Evolutionary conservation across 371 early-diverging fungal species (phyloP), one percentile per base, ranked within the genome.

Genomic region (Syncephalastrum monosporum): DNA sequence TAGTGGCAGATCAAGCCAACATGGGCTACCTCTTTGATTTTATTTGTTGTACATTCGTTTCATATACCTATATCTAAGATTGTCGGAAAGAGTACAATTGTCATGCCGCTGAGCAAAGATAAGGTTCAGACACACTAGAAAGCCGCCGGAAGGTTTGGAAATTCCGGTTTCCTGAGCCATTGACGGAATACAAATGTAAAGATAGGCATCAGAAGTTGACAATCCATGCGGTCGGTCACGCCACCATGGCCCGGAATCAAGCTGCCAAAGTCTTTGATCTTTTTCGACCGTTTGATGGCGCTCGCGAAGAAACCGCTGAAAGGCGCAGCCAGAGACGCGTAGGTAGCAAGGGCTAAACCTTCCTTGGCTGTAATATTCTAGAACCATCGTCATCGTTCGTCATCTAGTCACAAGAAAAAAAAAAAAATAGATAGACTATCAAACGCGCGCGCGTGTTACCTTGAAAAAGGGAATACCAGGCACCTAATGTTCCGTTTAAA

Each of bases 161-260:
- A 33, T 33, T 33, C 38, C 38, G 38, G 38, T 33, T 33, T 33
- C 38, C 38, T 33, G 38, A 33, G 38, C 38, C 38, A 33, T 33
- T 50, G 53, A 42, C 25, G 60, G 55, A 67, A 71, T 17, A 63
- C 45, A 51, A 44, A 63, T 19, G 63, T 69, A 50, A 72, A 72
- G 4, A 60, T 17, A 21, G 58, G 60, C 61, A 72, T 66, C 21
- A 72, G 57, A 14, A 72, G 47, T 7, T 72, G 73, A 44, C 73
- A 67, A 47, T 72, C 73, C 10, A 64, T 60, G 23, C 73, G 54
- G 44, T 72, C 73, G 7, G 58, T 55, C 16, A 72, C 23, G 0
- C 73, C 73, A 3, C 73, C 73, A 56, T 72, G 73, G 0, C 67
- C 73, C 15, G 69, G 69, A 19, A 72, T 61, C n/a, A 50, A 47